Evolutionary conservation across 768 basidiomycete genomes (phyloP).

Genomic region (Suillus spraguei): DNA sequence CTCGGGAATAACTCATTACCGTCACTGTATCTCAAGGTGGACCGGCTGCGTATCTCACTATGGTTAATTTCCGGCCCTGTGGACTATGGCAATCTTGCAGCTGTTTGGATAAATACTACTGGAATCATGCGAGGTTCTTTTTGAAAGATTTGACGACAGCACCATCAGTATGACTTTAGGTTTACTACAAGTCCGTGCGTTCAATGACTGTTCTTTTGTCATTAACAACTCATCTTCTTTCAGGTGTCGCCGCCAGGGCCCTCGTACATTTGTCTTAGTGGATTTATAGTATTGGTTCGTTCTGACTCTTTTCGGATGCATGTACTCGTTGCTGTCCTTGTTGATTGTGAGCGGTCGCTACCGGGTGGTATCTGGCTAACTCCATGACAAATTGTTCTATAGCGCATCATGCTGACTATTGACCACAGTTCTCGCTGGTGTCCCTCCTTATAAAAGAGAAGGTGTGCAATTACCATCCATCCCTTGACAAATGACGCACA

Average conservation of each 20-base stretch:
- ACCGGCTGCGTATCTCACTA: background rate
- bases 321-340: background rate
- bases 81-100: background rate
- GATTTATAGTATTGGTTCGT: conserved; percentile 50
- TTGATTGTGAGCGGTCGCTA: background rate
- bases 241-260: conserved; percentile 56
- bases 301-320: background rate
- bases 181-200: conserved; percentile 28
- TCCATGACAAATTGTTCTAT: background rate
- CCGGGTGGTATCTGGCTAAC: background rate
- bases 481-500: background rate
- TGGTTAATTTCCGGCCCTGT: background rate
- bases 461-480: conserved; percentile 39
- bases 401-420: background rate
- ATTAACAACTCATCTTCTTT: conserved; percentile 24
- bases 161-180: conserved; percentile 21
- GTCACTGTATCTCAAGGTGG: background rate
- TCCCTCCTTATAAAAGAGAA: conserved; percentile 83
- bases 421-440: conserved; percentile 74
- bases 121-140: background rate
- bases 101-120: background rate
- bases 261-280: conserved; percentile 66
- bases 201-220: background rate
- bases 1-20: background rate
- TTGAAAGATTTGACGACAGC: background rate